These are phyloP conservation scores for Phaffomyces thermotolerans DNA, from an alignment of 805 yeast species.

Conservation along the genomic window DNA sequence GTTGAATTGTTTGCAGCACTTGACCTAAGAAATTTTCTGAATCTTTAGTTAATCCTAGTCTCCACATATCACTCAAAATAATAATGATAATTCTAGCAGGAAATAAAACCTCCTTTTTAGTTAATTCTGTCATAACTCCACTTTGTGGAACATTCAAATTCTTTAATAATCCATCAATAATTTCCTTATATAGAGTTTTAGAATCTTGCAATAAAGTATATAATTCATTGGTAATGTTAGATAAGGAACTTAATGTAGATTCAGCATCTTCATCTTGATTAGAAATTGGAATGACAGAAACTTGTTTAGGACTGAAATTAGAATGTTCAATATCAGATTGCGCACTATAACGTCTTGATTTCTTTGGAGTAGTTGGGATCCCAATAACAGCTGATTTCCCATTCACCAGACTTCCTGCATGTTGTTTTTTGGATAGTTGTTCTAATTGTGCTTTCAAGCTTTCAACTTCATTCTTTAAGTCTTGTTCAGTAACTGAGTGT, in stretches of 20 bases:
- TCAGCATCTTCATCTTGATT: slow-evolving; percentile 41
- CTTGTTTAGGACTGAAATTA: slow-evolving; percentile 40
- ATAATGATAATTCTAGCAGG: slow-evolving; percentile 94
- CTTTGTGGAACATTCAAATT: slow-evolving; percentile 83
- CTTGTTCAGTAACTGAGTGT: slow-evolving; percentile 57
- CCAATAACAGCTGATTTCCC: slow-evolving; percentile 25
- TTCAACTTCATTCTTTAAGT: slow-evolving; percentile 45
- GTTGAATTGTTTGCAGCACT: slow-evolving; percentile 80
- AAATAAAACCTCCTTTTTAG: slow-evolving; percentile 86
- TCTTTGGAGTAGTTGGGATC: slow-evolving; percentile 23
- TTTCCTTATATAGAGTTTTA: slow-evolving; percentile 67
- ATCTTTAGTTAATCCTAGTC: slow-evolving; percentile 87
- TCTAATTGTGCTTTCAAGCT: slow-evolving; percentile 29
- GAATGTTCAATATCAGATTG: slow-evolving; percentile 26
- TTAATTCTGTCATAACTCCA: slow-evolving; percentile 73
- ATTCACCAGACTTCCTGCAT: slow-evolving; percentile 16
- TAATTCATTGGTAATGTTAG: slow-evolving; percentile 69
- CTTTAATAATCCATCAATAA: slow-evolving; percentile 77
- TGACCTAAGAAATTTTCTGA: slow-evolving; percentile 87
- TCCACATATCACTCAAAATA: slow-evolving; percentile 95
- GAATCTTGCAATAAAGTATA: slow-evolving; percentile 67
- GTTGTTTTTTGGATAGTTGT: slow-evolving; percentile 22
- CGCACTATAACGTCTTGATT: slow-evolving; percentile 30
- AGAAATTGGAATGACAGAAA: slow-evolving; percentile 53
- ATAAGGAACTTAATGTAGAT: slow-evolving; percentile 39